A percentile compares a stretch with the other conserved stretches of the same genome.
Evolutionary conservation across 2,329 filamentous ascomycete species (phyloP).

Genomic region (Colletotrichum lupini): DNA sequence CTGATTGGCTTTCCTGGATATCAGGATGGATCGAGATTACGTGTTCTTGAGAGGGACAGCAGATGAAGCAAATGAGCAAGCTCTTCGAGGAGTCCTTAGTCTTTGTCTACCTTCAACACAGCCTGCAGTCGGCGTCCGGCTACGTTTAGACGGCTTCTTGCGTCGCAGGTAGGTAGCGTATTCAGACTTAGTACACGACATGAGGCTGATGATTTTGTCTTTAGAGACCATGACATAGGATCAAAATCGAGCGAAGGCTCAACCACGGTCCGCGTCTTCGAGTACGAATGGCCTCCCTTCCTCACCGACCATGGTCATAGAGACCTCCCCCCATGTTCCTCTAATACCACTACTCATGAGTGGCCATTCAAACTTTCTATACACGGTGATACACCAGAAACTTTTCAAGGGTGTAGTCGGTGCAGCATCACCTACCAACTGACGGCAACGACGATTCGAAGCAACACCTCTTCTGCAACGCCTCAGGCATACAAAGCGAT

Average conservation of each 20-base stretch:
- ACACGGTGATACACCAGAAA: slow-evolving; percentile 6
- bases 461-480: background rate
- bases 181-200: background rate
- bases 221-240: background rate
- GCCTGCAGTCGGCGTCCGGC: background rate
- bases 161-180: slow-evolving; percentile 1
- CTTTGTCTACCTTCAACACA: background rate
- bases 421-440: slow-evolving; percentile 28
- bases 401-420: slow-evolving; percentile 6
- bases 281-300: slow-evolving; percentile 17
- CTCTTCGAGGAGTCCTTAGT: background rate
- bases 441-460: slow-evolving; percentile 11
- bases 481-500: slow-evolving; percentile 4
- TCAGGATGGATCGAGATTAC: slow-evolving; percentile 6
- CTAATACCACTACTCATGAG: background rate
- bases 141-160: slow-evolving; percentile 6
- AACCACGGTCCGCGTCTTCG: background rate
- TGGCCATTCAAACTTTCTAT: slow-evolving; percentile 20
- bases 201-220: background rate
- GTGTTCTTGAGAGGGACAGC: background rate
- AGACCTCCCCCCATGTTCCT: no score
- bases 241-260: background rate
- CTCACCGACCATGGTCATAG: background rate
- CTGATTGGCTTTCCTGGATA: background rate
- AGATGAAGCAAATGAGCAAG: background rate